Base-by-base conservation (phyloP, 805 yeast species). In the Candida bentonensis region DNA sequence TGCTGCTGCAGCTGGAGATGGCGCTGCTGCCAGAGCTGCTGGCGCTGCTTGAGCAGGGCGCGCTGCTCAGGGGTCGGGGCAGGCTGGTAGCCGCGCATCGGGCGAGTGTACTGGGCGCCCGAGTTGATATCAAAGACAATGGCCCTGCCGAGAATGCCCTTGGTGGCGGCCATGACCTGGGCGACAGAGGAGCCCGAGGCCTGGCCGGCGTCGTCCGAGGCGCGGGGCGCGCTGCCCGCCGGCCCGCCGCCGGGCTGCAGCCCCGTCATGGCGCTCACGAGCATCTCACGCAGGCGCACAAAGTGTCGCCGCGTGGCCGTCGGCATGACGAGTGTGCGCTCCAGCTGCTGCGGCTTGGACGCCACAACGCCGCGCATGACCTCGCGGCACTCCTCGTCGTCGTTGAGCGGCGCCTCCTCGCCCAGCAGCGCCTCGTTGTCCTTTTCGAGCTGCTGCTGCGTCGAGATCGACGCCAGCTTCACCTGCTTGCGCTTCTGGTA, bases 401-500 rank as follows among this genome's bases (percentile, higher is more conserved):
- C 89, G 49, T 81, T 82, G 33, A 82, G 63, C 7, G 76, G 74
- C 27, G 49, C 50, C n/a, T 49, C 52, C 42, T 51, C 56, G 26
- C 48, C 51, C 43, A 50, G 49, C 21, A 52, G 52, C 17, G 55
- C 60, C 43, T 52, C 61, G 40, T 55, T 56, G 39, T 55, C 61
- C 34, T 52, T 53, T 20, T 55, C 59, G 33, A 56, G 58, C 46
- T 62, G 61, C 46, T 63, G 55, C 39, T 53, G 61, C 57, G 72
- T 51, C 53, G 70, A 55, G 34, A 62, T 50, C 40, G 62, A 48
- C 2, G 88, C 94, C 47, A 82, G 69, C 59, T 85, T 87, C 28
- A 94, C 89, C 62, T 92, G 96, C 59, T 89, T 89, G 54, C 85
- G 76, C 54, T 87, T 79, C 65, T 92, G 98, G 58, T 89, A 88